Percentiles rank a stretch among this genome's conserved stretches.
These are phyloP conservation scores for Fraxinus dipetala DNA, from an alignment of 305 asterid genomes.

Conservation along the genomic window DNA sequence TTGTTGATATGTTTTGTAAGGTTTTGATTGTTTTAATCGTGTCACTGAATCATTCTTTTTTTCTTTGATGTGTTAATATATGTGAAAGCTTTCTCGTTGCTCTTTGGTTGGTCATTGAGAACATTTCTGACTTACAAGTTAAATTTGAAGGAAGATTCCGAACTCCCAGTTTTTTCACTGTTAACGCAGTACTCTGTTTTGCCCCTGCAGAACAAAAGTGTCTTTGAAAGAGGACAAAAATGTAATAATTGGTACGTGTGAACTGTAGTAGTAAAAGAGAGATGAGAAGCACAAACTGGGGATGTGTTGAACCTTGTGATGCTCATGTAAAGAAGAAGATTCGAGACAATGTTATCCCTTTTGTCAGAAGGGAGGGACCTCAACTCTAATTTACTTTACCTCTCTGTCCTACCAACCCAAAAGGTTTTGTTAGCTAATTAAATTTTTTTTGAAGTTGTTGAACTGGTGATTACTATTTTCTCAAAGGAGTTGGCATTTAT, in stretches of 20 bases:
- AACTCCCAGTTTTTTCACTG: neutral
- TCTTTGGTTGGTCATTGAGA: slow-evolving; percentile 10
- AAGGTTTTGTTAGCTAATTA: neutral
- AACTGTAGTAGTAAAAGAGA: neutral
- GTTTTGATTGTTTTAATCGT: slow-evolving; percentile 16
- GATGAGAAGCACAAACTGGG: neutral
- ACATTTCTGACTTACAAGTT: slow-evolving; percentile 19
- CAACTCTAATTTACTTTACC: neutral
- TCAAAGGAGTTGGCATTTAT: slow-evolving; percentile 1
- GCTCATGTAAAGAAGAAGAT: slow-evolving; percentile 2
- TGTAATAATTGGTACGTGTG: neutral
- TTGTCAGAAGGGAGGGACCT: slow-evolving; percentile 3
- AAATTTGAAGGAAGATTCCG: neutral
- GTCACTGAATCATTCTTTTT: slow-evolving; percentile 1
- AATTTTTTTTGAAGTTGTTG: slow-evolving; percentile 4
- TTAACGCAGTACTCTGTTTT: neutral
- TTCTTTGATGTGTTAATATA: slow-evolving; percentile 16
- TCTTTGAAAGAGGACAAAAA: too few relatives aligned
- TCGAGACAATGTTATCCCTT: neutral
- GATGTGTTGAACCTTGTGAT: neutral
- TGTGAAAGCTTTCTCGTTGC: slow-evolving; percentile 6
- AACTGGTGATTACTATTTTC: neutral
- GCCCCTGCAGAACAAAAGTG: neutral
- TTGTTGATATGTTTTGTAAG: slow-evolving; percentile 13
- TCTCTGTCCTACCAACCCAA: neutral